Conservation (phyloP, 345 rosid species). For the Citrus inodora region DNA sequence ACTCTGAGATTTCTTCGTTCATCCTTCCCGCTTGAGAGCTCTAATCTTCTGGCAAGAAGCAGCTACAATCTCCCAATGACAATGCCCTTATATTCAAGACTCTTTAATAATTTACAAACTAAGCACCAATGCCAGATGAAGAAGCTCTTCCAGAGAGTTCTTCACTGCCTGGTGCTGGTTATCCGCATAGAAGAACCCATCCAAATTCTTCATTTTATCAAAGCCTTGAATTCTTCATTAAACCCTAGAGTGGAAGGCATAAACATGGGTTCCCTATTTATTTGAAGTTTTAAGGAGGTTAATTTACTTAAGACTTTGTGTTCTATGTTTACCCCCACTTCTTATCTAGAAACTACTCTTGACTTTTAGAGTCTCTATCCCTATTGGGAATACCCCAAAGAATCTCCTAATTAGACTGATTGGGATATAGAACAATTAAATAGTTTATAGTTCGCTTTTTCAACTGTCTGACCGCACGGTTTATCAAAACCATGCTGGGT, state of each 20-base stretch:
- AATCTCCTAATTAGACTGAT: neutral
- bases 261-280: neutral
- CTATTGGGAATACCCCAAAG: neutral
- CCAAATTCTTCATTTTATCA: neutral
- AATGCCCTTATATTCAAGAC: neutral
- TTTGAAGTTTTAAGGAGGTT: neutral
- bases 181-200: neutral
- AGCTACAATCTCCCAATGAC: neutral
- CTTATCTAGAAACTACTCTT: neutral
- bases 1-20: no score
- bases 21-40: no score
- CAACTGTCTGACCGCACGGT: neutral
- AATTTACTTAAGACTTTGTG: neutral
- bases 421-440: neutral
- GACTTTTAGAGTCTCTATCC: neutral
- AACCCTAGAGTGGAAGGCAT: neutral
- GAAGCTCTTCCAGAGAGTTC: neutral
- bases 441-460: neutral
- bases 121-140: neutral
- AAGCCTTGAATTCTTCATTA: neutral
- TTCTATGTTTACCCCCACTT: neutral
- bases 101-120: neutral
- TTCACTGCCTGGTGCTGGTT: neutral
- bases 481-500: neutral
- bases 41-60: neutral